Base-by-base conservation (phyloP, 2,329 filamentous ascomycete genomes). In the Colletotrichum tofieldiae region DNA sequence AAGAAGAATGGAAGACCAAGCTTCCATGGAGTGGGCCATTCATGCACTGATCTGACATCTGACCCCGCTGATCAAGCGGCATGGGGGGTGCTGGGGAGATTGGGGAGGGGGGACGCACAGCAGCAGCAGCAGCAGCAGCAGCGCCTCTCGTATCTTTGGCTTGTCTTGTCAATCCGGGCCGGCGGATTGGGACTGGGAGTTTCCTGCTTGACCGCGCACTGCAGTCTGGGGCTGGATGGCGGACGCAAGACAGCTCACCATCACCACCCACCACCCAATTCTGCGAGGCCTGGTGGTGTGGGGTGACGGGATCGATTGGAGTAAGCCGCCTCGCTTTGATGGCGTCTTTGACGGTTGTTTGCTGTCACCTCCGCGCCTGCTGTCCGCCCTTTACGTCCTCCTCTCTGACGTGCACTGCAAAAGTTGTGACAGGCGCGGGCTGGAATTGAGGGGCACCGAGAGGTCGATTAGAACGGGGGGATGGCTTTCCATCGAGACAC, bases 31-130 rank as follows among this genome's bases (percentile, higher is more conserved):
- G 59, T 71, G 68, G 64, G 29, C 32, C 58, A 29, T 56, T 71
- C 68, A 62, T 71, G 68, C 64, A 62, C 61, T 62, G 68, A 67
- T 71, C 68, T 71, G 68, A 68, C 68, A 68, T 71, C 43, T 58
- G 64, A 63, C 56, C 51, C 47, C 51, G 68, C 65, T 61, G 65
- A 52, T 58, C 68, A 68, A 39, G 47, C 47, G 60, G 43, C 39
- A 51, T 55, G 26, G 47, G 47, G 32, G 41, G 14, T n/a, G 23
- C n/a, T 12, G 9, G 6, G 32, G 37, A 20, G 32, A 32, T 32
- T 32, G 29, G 14, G n/a, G 23, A 26, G 39, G 41, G 16, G 35
- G n/a, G 11, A 14, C 12, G 60, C n/a, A 11, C 32, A 11, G 23
- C 60, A 41, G 32, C 35, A 35, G 35, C 35, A 35, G 35, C 35